Evolutionary conservation across 345 rosid genomes (phyloP).

Genomic region (Populus euphratica): DNA sequence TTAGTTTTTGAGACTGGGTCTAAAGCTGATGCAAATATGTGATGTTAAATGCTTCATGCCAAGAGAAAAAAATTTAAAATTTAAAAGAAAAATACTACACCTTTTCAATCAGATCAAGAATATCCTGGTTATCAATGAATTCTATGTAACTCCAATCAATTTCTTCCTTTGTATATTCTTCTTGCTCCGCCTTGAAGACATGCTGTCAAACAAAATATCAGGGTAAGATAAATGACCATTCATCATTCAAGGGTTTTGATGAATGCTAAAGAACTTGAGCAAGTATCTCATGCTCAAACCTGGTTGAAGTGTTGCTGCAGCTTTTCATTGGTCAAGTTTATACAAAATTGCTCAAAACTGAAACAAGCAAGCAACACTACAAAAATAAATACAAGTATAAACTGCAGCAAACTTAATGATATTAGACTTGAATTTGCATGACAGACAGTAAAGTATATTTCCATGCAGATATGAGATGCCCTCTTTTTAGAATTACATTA

Average conservation of each 20-base stretch:
- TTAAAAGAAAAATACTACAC: constrained; percentile 29
- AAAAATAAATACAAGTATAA: constrained; percentile 13
- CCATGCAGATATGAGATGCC: background rate
- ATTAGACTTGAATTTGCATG: background rate
- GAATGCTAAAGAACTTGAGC: constrained; percentile 8
- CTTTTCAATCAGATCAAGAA: constrained; percentile 96
- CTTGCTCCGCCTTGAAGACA: constrained; percentile 99
- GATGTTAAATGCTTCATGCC: background rate
- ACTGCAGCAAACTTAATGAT: constrained; percentile 5
- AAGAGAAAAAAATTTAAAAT: background rate
- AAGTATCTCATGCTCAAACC: constrained; percentile 34
- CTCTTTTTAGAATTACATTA: background rate
- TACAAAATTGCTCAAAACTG: constrained; percentile 99
- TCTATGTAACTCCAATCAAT: constrained; percentile 99
- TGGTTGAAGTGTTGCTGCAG: constrained; percentile 99
- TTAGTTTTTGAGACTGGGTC: background rate
- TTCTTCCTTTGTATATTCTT: constrained; percentile 90
- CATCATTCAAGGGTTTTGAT: background rate
- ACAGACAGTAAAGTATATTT: background rate
- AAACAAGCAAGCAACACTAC: constrained; percentile 24
- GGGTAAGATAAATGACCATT: background rate
- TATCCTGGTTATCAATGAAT: constrained; percentile 86
- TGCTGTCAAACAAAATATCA: constrained; percentile 49
- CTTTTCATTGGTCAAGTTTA: constrained; percentile 98
- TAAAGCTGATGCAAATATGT: background rate